These are phyloP conservation scores for Apiospora malaysiana DNA, from an alignment of 2,329 filamentous ascomycete genomes.

Conservation along the genomic window DNA sequence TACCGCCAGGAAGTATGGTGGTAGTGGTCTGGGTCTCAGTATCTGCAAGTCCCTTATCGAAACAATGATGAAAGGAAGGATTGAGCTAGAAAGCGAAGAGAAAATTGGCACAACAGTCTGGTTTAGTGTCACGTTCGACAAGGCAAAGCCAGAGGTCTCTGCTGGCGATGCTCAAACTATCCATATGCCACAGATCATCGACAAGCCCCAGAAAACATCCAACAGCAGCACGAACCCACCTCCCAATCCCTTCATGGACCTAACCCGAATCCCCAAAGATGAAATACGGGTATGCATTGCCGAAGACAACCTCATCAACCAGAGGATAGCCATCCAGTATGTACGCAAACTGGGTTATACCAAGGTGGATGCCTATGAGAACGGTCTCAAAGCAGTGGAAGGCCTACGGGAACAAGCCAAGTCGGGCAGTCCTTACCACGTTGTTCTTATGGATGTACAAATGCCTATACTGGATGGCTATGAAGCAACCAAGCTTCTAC, in stretches of 20 bases:
- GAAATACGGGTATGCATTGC: slow-evolving; percentile 89
- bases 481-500: slow-evolving; percentile 83
- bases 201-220: slow-evolving; percentile 35
- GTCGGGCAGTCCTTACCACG: slow-evolving; percentile 80
- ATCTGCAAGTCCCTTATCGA: slow-evolving; percentile 96
- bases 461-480: slow-evolving; percentile 96
- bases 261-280: slow-evolving; percentile 76
- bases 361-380: slow-evolving; percentile 83
- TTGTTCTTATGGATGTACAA: slow-evolving; percentile 95
- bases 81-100: slow-evolving; percentile 79
- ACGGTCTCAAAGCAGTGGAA: slow-evolving; percentile 86
- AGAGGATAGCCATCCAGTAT: slow-evolving; percentile 92
- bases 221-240: slow-evolving; percentile 45
- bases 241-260: slow-evolving; percentile 61
- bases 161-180: slow-evolving; percentile 58
- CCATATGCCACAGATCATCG: slow-evolving; percentile 47
- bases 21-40: slow-evolving; percentile 87
- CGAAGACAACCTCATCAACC: slow-evolving; percentile 94
- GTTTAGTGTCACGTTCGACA: slow-evolving; percentile 86
- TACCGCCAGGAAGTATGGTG: slow-evolving; percentile 88
- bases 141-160: slow-evolving; percentile 69
- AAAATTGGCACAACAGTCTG: slow-evolving; percentile 73
- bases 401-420: slow-evolving; percentile 76
- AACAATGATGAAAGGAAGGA: slow-evolving; percentile 86
- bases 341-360: slow-evolving; percentile 84